phyloP scores from a whole-genome alignment of 163 green algal species.

The Scenedesmus sp. region DNA sequence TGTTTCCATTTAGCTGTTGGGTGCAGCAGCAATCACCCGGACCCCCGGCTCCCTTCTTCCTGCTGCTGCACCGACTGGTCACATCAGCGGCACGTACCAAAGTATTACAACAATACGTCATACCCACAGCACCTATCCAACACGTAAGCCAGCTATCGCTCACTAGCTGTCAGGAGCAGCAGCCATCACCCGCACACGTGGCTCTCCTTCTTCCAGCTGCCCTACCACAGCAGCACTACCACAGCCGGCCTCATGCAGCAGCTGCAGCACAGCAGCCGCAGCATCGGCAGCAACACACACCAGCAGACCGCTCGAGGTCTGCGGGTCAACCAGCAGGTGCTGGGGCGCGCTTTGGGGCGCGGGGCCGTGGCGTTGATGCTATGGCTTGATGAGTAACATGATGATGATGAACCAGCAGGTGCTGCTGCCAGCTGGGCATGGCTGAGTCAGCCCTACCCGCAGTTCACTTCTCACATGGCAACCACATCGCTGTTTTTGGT shows the following conservation, averaged over 20 bases:
- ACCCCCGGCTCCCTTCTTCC: conserved; percentile 9
- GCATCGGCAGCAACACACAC: conserved; percentile 40
- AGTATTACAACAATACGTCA: too few relatives aligned
- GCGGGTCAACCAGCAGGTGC: conserved; percentile 53
- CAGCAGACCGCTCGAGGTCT: conserved; percentile 57
- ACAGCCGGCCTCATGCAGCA: conserved; percentile 30
- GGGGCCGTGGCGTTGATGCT: too few relatives aligned
- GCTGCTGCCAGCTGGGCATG: conserved; percentile 51
- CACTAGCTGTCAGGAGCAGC: background rate
- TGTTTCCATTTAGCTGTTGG: too few relatives aligned
- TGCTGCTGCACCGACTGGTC: conserved; percentile 12
- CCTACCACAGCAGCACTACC: conserved; percentile 35
- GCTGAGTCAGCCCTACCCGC: background rate
- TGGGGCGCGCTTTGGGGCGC: background rate
- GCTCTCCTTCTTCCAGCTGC: conserved; percentile 19
- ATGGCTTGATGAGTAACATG: too few relatives aligned
- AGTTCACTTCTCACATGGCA: too few relatives aligned
- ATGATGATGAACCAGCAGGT: conserved; percentile 30
- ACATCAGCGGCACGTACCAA: too few relatives aligned
- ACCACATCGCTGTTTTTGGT: too few relatives aligned
- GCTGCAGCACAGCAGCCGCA: background rate
- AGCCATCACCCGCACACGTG: background rate
- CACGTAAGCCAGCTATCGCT: background rate
- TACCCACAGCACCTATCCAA: background rate
- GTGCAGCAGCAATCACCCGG: background rate